Percentiles rank a stretch among this genome's conserved stretches.
These are phyloP conservation scores for Lentinus polychrous DNA, from an alignment of 1,284 basidiomycete species.

Conservation along the genomic window DNA sequence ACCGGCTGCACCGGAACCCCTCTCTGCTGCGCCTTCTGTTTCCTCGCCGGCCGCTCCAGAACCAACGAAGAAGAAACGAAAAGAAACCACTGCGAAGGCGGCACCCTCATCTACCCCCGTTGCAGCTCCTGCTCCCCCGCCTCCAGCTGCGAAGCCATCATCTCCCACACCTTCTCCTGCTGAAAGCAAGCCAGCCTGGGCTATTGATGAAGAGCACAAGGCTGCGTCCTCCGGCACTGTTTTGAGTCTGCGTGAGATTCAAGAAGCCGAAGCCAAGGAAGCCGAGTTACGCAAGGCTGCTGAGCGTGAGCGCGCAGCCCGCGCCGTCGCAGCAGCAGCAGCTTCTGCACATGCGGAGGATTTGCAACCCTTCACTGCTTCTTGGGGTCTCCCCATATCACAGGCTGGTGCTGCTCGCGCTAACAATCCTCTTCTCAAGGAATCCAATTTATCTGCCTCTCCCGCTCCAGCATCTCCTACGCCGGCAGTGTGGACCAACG, in stretches of 20 bases:
- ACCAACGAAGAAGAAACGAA: constrained; percentile 3
- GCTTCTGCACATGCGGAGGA: constrained; percentile 39
- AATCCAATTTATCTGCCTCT: constrained; percentile 29
- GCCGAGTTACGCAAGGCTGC: constrained; percentile 68
- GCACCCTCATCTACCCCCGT: neutral
- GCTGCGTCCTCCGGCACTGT: constrained; percentile 36
- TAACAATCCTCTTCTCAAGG: constrained; percentile 34
- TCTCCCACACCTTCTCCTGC: constrained; percentile 25
- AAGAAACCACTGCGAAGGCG: constrained; percentile 5
- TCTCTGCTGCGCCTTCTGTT: constrained; percentile 6
- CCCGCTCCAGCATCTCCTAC: constrained; percentile 28
- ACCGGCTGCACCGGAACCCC: constrained; percentile 5
- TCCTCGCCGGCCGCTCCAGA: constrained; percentile 5
- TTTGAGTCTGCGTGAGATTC: constrained; percentile 89
- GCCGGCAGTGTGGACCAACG: constrained; percentile 61
- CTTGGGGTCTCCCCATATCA: constrained; percentile 76
- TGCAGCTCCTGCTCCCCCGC: constrained; percentile 13
- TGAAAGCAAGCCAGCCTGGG: constrained; percentile 52
- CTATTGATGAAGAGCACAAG: constrained; percentile 59
- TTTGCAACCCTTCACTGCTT: constrained; percentile 53
- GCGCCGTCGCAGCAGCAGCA: constrained; percentile 35
- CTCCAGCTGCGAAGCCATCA: constrained; percentile 13
- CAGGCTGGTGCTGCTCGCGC: constrained; percentile 49
- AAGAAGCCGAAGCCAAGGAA: constrained; percentile 86
- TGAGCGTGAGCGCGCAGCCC: constrained; percentile 56